These are phyloP conservation scores for Penicillium sp. DNA, from an alignment of 2,329 filamentous ascomycete genomes.

Conservation along the genomic window DNA sequence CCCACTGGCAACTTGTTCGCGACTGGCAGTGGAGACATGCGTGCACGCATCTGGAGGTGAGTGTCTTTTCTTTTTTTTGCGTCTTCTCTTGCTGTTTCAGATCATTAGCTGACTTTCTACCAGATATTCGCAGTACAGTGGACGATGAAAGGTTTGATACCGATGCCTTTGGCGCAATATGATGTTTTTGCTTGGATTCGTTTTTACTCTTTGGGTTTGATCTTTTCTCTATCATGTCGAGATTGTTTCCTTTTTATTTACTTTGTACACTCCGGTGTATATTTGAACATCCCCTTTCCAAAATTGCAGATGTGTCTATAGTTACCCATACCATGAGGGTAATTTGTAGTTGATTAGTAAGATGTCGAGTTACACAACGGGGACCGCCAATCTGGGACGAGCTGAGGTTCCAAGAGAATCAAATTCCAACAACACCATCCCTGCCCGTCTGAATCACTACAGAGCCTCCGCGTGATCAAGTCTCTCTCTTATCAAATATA, in stretches of 20 bases:
- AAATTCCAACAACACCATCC: constrained; percentile 7
- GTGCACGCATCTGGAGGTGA: constrained; percentile 92
- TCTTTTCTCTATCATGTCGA: constrained; percentile 14
- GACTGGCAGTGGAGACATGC: constrained; percentile 95
- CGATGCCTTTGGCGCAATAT: constrained; percentile 35
- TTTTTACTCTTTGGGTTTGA: constrained; percentile 14
- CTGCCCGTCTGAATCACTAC: constrained; percentile 18
- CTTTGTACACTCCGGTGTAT: constrained; percentile 4
- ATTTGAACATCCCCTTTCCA: neutral
- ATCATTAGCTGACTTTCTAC: constrained; percentile 9
- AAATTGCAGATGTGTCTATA: constrained; percentile 1
- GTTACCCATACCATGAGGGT: neutral
- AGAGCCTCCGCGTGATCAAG: constrained; percentile 9
- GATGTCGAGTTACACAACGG: no score
- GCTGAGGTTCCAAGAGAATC: neutral
- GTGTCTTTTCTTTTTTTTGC: constrained; percentile 13
- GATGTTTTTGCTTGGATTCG: constrained; percentile 21
- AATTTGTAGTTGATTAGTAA: no score
- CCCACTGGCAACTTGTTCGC: constrained; percentile 85
- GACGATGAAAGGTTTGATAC: constrained; percentile 32
- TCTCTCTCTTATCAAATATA: neutral
- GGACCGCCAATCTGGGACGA: constrained; percentile 6
- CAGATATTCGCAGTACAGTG: constrained; percentile 40
- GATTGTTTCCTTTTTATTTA: constrained; percentile 10
- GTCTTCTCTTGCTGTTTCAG: neutral